Evolutionary conservation across 208 protist species (phyloP), one percentile per base, ranked within the genome.

Genomic region (Trypanosoma mega): DNA sequence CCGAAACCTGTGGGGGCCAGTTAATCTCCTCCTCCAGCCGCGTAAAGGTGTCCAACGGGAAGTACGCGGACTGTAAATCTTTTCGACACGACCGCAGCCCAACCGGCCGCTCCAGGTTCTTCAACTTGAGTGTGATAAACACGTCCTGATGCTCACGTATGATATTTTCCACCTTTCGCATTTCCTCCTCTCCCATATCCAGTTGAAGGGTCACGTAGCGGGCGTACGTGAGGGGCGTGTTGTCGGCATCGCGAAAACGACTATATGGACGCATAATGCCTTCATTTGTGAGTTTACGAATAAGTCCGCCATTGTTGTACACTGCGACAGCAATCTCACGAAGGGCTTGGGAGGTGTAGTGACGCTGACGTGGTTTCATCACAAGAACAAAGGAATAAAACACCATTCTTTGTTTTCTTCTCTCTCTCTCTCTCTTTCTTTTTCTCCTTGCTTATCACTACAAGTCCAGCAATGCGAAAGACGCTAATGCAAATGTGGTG

Each of bases 1-100:
- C 73, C 18, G 77, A 84, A 12, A 82, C 81, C 80, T 96, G 89
- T 45, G 89, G 89, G 5, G 89, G 82, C 86, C 89, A 96, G 70
- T 96, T 87, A 64, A 93, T 91, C 62, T 96, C 89, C 70, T 93
- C 85, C 65, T 96, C 85, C 11, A 90, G 46, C 2, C 89, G 78
- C 31, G 76, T 80, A 61, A 96, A 96, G 29, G 83, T 91, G 56
- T 96, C 89, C 2, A 96, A 69, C 16, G 89, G 86, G 37, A 96
- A 96, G 73, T 74, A 79, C 8, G 76, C 70, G 0, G 71, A 47
- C 57, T 88, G 50, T 30, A 89, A 53, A 59, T 72, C 79, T 73
- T 86, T 72, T 14, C 33, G 16, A 14, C 37, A 20, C 4, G 55
- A 31, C 34, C 53, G 50, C 21, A 85, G 74, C 2, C 86, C 86